Evolutionary conservation across 192 early-diverging fungal genomes (phyloP), one percentile per base, ranked within the genome.

Genomic region (Coemansia sp.): DNA sequence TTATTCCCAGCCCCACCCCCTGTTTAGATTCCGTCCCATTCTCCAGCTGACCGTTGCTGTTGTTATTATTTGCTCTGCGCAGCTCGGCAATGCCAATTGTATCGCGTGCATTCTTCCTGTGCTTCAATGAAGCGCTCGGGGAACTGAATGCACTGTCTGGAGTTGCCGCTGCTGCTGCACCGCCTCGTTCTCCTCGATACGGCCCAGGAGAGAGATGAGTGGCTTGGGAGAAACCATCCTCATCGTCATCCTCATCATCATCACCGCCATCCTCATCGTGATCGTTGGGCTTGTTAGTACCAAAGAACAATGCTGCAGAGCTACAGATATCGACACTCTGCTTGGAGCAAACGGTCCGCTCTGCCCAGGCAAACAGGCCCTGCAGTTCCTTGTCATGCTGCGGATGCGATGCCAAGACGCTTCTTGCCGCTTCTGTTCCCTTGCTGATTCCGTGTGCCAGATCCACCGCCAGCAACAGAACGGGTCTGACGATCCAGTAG

Each of bases 21-120:
- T 26, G 42, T 13, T 43, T 43, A 8, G 42, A 4, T 12, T 4
- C 13, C 42, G 8, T 43, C 42, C 42, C 26, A 26, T 26, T 26
- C n/a, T 59, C 36, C 62, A 58, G 21, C 18, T 4, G 4, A 10
- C 37, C 22, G 47, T 32, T 26, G 26, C 3, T 26, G 12, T 26
- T 18, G 21, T 41, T 39, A 16, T 41, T 48, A 19, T 48, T 56
- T 1, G 77, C 77, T 0, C 57, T 55, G 7, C 68, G 58, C 62
- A 80, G 41, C 1, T 71, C 73, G 15, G 65, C 51, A 11, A 80
- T 71, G 10, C 6, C 67, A 56, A 75, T 80, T 12, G 62, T 51
- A 8, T 58, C 26, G 26, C 26, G 26, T 26, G 26, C 26, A 42
- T 41, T 37, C 4, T 59, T 54, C 4, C 37, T 48, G 8, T 40